These are phyloP conservation scores for Sabuloglossum arenarium DNA, from an alignment of 495 filamentous ascomycete species.

Conservation along the genomic window DNA sequence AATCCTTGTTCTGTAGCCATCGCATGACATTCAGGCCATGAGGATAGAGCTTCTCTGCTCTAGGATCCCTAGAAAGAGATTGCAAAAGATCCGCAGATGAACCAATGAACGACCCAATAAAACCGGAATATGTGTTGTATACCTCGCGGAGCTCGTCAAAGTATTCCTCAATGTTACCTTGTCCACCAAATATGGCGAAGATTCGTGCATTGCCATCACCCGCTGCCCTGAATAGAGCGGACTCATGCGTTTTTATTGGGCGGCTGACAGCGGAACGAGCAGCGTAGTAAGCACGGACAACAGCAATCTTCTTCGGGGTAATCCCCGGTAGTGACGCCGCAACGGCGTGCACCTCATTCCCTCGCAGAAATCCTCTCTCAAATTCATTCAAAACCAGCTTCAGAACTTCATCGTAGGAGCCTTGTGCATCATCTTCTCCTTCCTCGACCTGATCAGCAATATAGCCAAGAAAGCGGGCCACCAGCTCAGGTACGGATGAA, in stretches of 20 bases:
- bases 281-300: conserved; percentile 74
- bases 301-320: conserved; percentile 65
- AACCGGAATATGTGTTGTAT: conserved; percentile 73
- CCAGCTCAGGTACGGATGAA: conserved; percentile 74
- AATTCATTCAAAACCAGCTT: conserved; percentile 85
- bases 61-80: conserved; percentile 61
- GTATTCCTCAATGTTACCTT: conserved; percentile 98
- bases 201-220: conserved; percentile 56
- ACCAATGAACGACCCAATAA: conserved; percentile 65
- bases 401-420: conserved; percentile 67
- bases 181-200: conserved; percentile 92
- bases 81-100: conserved; percentile 66
- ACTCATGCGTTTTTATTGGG: conserved; percentile 72
- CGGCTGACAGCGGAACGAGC: conserved; percentile 67
- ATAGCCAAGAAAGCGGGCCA: conserved; percentile 79
- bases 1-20: conserved; percentile 73
- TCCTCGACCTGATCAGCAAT: conserved; percentile 69
- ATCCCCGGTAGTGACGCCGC: conserved; percentile 74
- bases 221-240: conserved; percentile 75
- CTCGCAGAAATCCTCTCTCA: conserved; percentile 79
- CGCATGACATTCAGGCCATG: conserved; percentile 86
- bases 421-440: conserved; percentile 73
- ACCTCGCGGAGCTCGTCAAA: conserved; percentile 90
- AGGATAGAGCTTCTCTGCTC: conserved; percentile 82
- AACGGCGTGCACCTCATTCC: conserved; percentile 89